These are phyloP conservation scores for Trypanosoma rangeli DNA, from an alignment of 208 protist genomes.

Conservation along the genomic window DNA sequence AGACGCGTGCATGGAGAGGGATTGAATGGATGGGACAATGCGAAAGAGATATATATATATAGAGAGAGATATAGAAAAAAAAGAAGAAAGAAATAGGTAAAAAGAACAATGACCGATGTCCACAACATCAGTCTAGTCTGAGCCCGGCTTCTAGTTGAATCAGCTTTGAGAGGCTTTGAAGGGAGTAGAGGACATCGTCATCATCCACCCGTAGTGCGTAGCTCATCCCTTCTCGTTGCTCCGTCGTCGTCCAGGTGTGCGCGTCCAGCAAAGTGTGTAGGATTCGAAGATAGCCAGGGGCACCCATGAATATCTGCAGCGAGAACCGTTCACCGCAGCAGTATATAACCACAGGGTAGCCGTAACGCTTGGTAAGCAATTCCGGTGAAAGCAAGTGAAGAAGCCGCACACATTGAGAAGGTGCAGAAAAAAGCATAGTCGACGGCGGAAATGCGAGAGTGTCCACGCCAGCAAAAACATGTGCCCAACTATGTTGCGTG, in stretches of 20 bases:
- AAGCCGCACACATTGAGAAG: conserved; percentile 9
- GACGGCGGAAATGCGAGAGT: conserved; percentile 9
- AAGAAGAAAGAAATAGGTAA: conserved; percentile 1
- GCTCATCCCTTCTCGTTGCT: neutral
- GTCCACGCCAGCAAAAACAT: conserved; percentile 32
- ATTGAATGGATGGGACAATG: no score
- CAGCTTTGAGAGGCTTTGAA: conserved; percentile 10
- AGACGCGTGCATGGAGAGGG: no score
- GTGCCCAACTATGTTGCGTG: conserved; percentile 3
- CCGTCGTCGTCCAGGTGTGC: conserved; percentile 14
- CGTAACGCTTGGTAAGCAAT: conserved; percentile 5
- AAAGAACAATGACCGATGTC: conserved; percentile 23
- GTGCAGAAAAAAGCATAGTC: conserved; percentile 6
- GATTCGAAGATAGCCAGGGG: conserved; percentile 58
- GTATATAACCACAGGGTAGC: conserved; percentile 32
- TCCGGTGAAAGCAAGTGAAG: conserved; percentile 19
- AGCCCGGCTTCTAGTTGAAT: neutral
- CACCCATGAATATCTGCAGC: conserved; percentile 55
- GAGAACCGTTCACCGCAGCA: conserved; percentile 33
- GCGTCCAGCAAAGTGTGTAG: conserved; percentile 33
- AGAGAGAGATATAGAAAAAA: conserved; percentile 5
- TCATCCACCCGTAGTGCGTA: conserved; percentile 39
- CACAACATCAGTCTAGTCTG: conserved; percentile 1
- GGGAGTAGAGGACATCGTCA: conserved; percentile 1
- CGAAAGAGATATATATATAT: neutral